A percentile compares a stretch with the other conserved stretches of the same genome.
Conservation (phyloP, 129 eudicot genomes). For the sunflower (Helianthus annuus) region DNA sequence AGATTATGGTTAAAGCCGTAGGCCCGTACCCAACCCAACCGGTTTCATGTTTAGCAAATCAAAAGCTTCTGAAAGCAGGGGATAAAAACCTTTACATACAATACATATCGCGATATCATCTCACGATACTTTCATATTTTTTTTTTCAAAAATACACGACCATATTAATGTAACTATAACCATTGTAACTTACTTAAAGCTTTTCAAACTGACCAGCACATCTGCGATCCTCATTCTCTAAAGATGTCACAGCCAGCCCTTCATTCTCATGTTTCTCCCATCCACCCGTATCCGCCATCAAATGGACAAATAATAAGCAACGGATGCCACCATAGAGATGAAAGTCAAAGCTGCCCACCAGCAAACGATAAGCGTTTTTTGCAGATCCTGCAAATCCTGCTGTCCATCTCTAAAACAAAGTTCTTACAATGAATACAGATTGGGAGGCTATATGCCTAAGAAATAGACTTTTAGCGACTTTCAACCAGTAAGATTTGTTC, state of each 20-base stretch:
- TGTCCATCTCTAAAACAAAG: conserved; percentile 15
- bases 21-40: too few relatives aligned
- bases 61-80: too few relatives aligned
- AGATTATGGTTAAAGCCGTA: too few relatives aligned
- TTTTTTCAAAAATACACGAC: conserved; percentile 12
- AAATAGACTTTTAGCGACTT: too few relatives aligned
- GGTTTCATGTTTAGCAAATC: too few relatives aligned
- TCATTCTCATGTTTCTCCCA: conserved; percentile 87
- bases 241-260: conserved; percentile 71
- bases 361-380: conserved; percentile 95
- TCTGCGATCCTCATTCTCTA: conserved; percentile 41
- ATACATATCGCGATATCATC: conserved; percentile 10
- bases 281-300: conserved; percentile 93
- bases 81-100: too few relatives aligned
- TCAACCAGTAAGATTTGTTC: too few relatives aligned
- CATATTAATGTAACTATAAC: conserved; percentile 18
- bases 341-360: conserved; percentile 82
- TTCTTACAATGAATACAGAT: too few relatives aligned
- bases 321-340: conserved; percentile 77
- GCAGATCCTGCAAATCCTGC: conserved; percentile 97
- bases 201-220: conserved; percentile 48
- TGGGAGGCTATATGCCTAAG: too few relatives aligned
- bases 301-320: conserved; percentile 73
- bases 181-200: conserved; percentile 29
- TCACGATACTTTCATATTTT: neutral